Evolutionary conservation across 78 protist species (phyloP).

Genomic region (Dictyostelium firmibasis): DNA sequence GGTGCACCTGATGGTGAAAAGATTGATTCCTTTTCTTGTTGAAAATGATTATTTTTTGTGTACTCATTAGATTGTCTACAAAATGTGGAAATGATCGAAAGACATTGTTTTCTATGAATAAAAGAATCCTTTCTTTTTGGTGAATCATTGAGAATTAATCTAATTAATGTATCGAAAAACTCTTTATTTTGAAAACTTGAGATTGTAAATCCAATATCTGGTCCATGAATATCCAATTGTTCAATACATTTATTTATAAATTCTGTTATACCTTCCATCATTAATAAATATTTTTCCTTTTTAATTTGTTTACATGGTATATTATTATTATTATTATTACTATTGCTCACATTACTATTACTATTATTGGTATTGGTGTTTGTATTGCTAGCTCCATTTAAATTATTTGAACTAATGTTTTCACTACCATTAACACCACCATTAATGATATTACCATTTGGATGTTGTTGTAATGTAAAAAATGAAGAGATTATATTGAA

Average conservation of each 20-base stretch:
- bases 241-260: constrained; percentile 49
- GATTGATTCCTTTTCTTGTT: constrained; percentile 65
- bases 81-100: not conserved
- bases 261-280: constrained; percentile 45
- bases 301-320: not conserved
- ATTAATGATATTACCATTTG: not conserved
- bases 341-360: no score
- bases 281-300: not conserved
- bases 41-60: constrained; percentile 9
- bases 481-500: constrained; percentile 1
- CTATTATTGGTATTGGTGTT: no score
- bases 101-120: not conserved
- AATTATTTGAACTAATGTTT: not conserved
- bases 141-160: constrained; percentile 27
- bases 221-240: constrained; percentile 54
- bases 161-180: constrained; percentile 13
- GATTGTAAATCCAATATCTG: constrained; percentile 44
- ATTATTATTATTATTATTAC: not conserved
- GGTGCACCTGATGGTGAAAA: constrained; percentile 22
- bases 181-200: constrained; percentile 44
- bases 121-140: constrained; percentile 22
- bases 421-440: not conserved
- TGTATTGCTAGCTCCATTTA: not conserved
- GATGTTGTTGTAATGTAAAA: constrained; percentile 1
- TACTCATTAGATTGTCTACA: constrained; percentile 1